Percentiles rank a stretch among this genome's conserved stretches.
phyloP scores from a whole-genome alignment of 148 eudicot species.

The Chenopodium formosanum region DNA sequence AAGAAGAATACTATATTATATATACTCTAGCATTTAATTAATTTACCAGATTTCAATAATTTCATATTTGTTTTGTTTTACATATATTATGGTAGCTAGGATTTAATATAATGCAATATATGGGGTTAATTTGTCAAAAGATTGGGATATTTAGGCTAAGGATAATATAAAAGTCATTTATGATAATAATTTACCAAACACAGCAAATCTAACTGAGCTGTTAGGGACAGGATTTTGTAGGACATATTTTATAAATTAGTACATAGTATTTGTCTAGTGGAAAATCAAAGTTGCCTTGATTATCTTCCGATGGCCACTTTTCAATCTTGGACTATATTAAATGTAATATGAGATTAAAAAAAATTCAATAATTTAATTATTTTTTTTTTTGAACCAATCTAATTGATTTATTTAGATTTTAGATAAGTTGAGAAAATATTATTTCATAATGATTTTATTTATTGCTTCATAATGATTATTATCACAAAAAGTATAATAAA shows the following conservation, averaged over 20 bases:
- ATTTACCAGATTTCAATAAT: not conserved
- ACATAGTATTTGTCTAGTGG: conserved; percentile 10
- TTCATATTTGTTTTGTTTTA: conserved; percentile 14
- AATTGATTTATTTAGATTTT: too few relatives aligned
- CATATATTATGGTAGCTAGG: conserved; percentile 1
- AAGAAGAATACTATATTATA: not conserved
- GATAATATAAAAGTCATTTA: not conserved
- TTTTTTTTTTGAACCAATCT: too few relatives aligned
- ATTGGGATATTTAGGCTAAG: not conserved
- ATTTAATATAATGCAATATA: conserved; percentile 21
- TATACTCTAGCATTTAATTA: not conserved
- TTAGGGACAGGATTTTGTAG: conserved; percentile 24
- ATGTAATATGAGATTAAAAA: too few relatives aligned
- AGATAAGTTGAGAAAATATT: too few relatives aligned
- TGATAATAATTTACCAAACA: conserved; percentile 3
- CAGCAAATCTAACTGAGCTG: conserved; percentile 23
- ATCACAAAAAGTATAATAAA: too few relatives aligned
- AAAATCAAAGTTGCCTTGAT: conserved; percentile 1
- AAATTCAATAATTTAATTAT: too few relatives aligned
- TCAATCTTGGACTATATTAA: not conserved
- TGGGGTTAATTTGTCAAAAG: not conserved
- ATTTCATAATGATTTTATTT: too few relatives aligned
- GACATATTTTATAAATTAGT: conserved; percentile 18
- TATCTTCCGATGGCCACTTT: not conserved
- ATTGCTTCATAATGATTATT: too few relatives aligned